Evolutionary conservation across 1,284 basidiomycete species (phyloP), one percentile per base, ranked within the genome.

Genomic region (Kalmanozyma brasiliensis): DNA sequence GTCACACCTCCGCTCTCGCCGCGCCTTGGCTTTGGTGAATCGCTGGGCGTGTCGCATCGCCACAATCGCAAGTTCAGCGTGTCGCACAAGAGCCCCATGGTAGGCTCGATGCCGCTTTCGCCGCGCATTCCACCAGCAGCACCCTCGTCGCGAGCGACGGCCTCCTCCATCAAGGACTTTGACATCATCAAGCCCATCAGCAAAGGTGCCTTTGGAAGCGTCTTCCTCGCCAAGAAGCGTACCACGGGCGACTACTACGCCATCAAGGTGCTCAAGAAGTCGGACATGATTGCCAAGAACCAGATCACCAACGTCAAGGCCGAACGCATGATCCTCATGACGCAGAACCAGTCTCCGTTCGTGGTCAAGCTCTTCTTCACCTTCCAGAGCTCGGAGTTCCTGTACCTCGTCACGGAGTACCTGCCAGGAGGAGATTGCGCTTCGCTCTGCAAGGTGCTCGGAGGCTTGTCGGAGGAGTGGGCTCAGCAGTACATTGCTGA

Each of bases 201-300:
- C 83, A 97, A 98, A 81, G 96, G 96, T 49, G 96, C 96, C 2
- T 99, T 73, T 48, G 96, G 96, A 13, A 95, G 94, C 14, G 96
- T 99, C 44, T 99, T 96, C 83, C 87, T 99, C 34, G 93, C 96
- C 30, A 96, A 95, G 85, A 99, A 99, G 87, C 94, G 93, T 74
- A 91, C 89, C 5, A 98, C 96, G 1, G 96, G 96, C 49, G 96
- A 98, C 84, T 97, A 98, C 84, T 99, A 91, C 84, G 96, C 96
- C 24, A 96, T 99, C 88, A 99, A 99, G 84, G 94, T 98, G 30
- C 85, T 98, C 75, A 98, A 96, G 85, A 99, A 99, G 86, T 93
- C 94, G 24, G 96, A 99, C 84, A 99, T 99, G 96, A 98, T 99
- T 81, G 93, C 96, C 43, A 99, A 99, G 87, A 98, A 98, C 85